Conservation (phyloP, 192 early-diverging fungal genomes). For the Coemansia sp. region DNA sequence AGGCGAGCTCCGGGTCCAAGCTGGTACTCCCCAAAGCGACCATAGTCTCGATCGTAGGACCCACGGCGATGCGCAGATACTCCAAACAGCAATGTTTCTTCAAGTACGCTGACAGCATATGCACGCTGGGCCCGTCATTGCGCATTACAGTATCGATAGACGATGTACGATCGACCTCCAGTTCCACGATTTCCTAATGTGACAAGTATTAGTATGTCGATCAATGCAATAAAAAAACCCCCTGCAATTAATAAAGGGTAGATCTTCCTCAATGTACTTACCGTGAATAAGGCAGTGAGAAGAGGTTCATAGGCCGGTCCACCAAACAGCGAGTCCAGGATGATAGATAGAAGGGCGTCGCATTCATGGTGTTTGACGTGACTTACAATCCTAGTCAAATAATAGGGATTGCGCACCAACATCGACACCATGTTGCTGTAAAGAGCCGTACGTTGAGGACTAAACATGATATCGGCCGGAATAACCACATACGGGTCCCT, state of each 20-base stretch:
- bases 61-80: slow-evolving; percentile 39
- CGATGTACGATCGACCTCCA: slow-evolving; percentile 44
- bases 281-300: slow-evolving; percentile 42
- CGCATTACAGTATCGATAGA: slow-evolving; percentile 50
- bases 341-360: slow-evolving; percentile 38
- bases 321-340: slow-evolving; percentile 47
- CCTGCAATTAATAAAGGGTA: not conserved
- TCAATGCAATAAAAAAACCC: not conserved
- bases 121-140: slow-evolving; percentile 50
- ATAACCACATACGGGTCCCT: slow-evolving; percentile 29
- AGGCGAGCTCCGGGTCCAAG: slow-evolving; percentile 37
- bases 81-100: slow-evolving; percentile 35
- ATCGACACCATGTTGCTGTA: slow-evolving; percentile 36
- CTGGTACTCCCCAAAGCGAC: slow-evolving; percentile 33
- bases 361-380: slow-evolving; percentile 47
- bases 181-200: slow-evolving; percentile 41
- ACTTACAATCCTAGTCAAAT: slow-evolving; percentile 33
- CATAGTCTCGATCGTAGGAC: slow-evolving; percentile 43
- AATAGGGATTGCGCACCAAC: slow-evolving; percentile 43
- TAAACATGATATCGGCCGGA: slow-evolving; percentile 52
- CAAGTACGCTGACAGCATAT: slow-evolving; percentile 46
- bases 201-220: not conserved
- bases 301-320: slow-evolving; percentile 19
- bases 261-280: slow-evolving; percentile 19
- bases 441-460: slow-evolving; percentile 24